These are phyloP conservation scores for Talaromyces wortmannii DNA, from an alignment of 495 filamentous ascomycete species.

Conservation along the genomic window DNA sequence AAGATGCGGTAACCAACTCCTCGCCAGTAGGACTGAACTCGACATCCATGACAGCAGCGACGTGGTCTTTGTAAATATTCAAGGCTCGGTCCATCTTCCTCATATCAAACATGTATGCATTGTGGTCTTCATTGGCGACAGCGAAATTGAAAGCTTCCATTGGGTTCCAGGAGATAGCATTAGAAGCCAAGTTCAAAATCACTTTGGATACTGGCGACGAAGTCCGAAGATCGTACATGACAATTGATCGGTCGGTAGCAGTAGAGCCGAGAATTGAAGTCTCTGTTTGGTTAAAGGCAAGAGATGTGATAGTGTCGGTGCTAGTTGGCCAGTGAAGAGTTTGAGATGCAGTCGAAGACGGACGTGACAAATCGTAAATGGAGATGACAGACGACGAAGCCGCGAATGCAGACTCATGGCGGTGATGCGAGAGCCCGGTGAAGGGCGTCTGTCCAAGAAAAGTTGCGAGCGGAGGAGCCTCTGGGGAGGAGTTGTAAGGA, in stretches of 20 bases:
- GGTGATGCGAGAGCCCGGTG: conserved; percentile 78
- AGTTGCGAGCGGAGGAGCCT: conserved; percentile 62
- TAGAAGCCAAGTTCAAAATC: conserved; percentile 72
- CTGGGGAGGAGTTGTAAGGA: conserved; percentile 65
- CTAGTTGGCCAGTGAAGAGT: conserved; percentile 80
- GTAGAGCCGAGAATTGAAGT: conserved; percentile 81
- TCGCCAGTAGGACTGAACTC: conserved; percentile 93
- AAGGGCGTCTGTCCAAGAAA: conserved; percentile 79
- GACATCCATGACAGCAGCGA: conserved; percentile 94
- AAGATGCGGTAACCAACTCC: conserved; percentile 85
- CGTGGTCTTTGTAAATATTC: conserved; percentile 94
- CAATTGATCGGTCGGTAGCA: conserved; percentile 76
- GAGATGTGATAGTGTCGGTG: conserved; percentile 83
- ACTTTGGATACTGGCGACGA: conserved; percentile 73
- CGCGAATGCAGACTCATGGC: conserved; percentile 64
- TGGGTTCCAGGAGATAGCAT: conserved; percentile 88
- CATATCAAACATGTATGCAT: conserved; percentile 82
- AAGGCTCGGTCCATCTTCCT: conserved; percentile 72
- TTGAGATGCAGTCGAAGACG: conserved; percentile 66
- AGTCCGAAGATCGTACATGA: conserved; percentile 87
- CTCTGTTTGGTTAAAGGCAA: conserved; percentile 90
- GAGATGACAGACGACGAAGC: conserved; percentile 74
- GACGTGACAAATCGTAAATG: conserved; percentile 77
- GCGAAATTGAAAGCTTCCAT: conserved; percentile 94
- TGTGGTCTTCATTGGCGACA: conserved; percentile 74